phyloP scores from a whole-genome alignment of 441 rosid genomes.

The Mallotus japonicus region DNA sequence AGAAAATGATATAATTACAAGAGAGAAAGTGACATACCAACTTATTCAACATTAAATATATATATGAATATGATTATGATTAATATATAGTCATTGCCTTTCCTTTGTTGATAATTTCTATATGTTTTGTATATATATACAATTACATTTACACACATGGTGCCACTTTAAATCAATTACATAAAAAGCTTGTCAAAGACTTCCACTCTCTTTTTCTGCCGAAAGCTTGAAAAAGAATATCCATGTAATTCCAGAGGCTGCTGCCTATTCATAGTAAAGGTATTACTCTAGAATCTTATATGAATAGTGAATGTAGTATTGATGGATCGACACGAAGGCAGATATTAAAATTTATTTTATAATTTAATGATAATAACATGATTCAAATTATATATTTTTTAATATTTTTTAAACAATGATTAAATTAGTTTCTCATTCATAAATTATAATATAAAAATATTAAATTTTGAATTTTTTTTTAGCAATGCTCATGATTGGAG shows the following conservation, averaged over 20 bases:
- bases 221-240: constrained; percentile 1
- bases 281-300: no score
- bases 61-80: background rate
- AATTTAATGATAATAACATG: no score
- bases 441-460: no score
- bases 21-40: constrained; percentile 16
- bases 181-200: constrained; percentile 1
- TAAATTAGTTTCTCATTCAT: no score
- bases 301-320: no score
- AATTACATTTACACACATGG: background rate
- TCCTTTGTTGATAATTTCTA: background rate
- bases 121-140: background rate
- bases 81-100: background rate
- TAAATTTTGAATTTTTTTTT: no score
- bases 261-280: constrained; percentile 2
- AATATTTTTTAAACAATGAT: no score
- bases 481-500: no score
- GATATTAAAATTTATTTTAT: no score
- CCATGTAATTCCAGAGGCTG: background rate
- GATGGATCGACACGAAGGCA: no score
- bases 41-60: background rate
- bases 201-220: background rate
- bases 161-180: background rate
- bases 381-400: no score
- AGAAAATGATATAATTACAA: background rate